These are phyloP conservation scores for Carnegiea gigantea DNA, from an alignment of 179 eudicot genomes.

Conservation along the genomic window DNA sequence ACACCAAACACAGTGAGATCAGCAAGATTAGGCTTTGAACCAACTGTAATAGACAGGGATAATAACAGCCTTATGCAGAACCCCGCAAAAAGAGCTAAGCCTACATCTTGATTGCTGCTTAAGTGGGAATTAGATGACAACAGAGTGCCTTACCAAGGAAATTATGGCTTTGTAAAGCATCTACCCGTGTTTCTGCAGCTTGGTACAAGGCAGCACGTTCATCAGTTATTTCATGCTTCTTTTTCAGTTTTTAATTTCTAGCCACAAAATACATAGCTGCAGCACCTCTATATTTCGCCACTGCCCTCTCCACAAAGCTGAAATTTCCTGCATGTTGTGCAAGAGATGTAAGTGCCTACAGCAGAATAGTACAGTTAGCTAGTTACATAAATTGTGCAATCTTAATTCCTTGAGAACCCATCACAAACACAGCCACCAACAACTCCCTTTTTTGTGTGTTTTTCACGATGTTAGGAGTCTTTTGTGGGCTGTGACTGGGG, in stretches of 20 bases:
- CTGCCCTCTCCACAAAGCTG: constrained; percentile 67
- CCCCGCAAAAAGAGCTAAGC: not conserved
- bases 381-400: not conserved
- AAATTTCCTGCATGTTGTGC: constrained; percentile 65
- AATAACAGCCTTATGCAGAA: not conserved
- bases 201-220: constrained; percentile 81
- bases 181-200: constrained; percentile 96
- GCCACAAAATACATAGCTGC: constrained; percentile 94
- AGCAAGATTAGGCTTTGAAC: constrained; percentile 58
- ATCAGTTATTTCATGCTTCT: constrained; percentile 77
- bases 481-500: too few relatives aligned
- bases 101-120: not conserved
- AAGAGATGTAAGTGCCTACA: not conserved
- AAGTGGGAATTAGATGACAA: not conserved
- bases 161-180: constrained; percentile 71
- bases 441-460: not conserved
- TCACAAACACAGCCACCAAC: not conserved
- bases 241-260: constrained; percentile 63
- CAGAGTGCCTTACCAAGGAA: constrained; percentile 58
- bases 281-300: constrained; percentile 88
- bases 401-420: not conserved
- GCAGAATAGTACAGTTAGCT: not conserved
- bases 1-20: constrained; percentile 78
- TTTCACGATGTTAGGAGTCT: not conserved
- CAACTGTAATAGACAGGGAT: constrained; percentile 37